Evolutionary conservation across 108 stramenopile species (phyloP).

Genomic region (Cyclotella atomus): DNA sequence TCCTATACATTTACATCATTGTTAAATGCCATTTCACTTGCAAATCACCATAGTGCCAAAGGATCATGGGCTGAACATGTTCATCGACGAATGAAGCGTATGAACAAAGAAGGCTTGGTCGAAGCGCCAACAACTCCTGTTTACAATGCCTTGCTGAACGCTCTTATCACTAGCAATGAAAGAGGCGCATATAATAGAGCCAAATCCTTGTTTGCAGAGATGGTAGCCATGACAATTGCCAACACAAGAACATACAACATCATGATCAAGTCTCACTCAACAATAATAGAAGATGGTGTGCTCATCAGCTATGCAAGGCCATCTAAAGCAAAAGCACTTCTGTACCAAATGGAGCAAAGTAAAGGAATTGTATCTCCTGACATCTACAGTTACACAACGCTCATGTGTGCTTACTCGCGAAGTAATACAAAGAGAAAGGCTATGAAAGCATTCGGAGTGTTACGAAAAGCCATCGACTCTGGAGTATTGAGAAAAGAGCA

Average conservation of each 20-base stretch:
- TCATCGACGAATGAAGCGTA: conserved; percentile 20
- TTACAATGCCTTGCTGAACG: conserved; percentile 33
- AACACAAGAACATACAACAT: conserved; percentile 30
- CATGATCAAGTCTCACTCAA: conserved; percentile 29
- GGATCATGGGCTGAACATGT: conserved; percentile 23
- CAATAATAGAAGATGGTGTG: background rate
- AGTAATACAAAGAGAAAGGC: conserved; percentile 35
- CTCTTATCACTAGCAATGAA: conserved; percentile 14
- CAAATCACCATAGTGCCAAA: background rate
- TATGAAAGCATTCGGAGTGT: conserved; percentile 15
- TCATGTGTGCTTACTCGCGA: conserved; percentile 20
- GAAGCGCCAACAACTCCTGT: conserved; percentile 25
- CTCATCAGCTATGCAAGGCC: background rate
- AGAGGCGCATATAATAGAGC: background rate
- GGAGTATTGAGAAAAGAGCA: conserved; percentile 12
- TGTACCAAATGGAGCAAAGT: conserved; percentile 3
- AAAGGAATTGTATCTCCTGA: conserved; percentile 12
- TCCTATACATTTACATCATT: conserved; percentile 18
- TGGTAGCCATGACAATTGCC: conserved; percentile 14
- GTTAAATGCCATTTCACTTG: conserved; percentile 22
- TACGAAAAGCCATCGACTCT: conserved; percentile 16
- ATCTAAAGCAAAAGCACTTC: background rate
- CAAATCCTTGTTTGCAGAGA: conserved; percentile 18
- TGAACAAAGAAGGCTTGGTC: conserved; percentile 18
- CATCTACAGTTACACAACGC: conserved; percentile 16